Evolutionary conservation across 2,329 filamentous ascomycete species (phyloP), one percentile per base, ranked within the genome.

Genomic region (Nigrospora sphaerica): DNA sequence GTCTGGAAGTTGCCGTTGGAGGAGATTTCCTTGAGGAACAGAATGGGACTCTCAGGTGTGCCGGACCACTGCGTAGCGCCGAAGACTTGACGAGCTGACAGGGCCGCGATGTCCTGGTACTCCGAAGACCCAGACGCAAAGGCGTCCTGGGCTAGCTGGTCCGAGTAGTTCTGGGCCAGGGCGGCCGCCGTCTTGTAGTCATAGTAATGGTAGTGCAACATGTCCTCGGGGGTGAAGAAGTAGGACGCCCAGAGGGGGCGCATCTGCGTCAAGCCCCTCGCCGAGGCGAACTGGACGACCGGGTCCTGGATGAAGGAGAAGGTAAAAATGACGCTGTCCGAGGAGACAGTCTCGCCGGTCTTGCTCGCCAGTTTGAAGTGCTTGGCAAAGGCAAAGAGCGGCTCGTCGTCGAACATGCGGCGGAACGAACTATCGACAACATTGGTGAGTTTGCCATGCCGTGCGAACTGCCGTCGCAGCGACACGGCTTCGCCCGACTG

Each of bases 1-100:
- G 88, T 93, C 61, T 93, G 88, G 63, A 83, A 83, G 57, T 95
- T 92, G 4, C 88, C 88, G 56, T 92, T 86, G 3, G 85, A 90
- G 1, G 86, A 89, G 46, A 93, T 92, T 62, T 93, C 88, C 61
- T 93, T 93, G 49, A 92, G 68, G 66, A 93, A 93, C 18, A 93
- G 64, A 37, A 92, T 75, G 0, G 86, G 85, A 51, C 81, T 74
- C 4, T 88, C 78, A 1, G 84, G 77, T 17, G 86, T 86, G 38
- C 86, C 80, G 7, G 85, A 77, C 67, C 91, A 89, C 52, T 81
- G 83, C 4, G 85, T 88, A 1, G 85, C 88, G 7, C 88, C 88
- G 60, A 93, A 74, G 13, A 88, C 85, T 60, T 95, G 88, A 39
- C 88, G 80, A 42, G 88, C 87, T 47, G 84, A 87, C 39, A 93